phyloP scores from a whole-genome alignment of 2,329 filamentous ascomycete species.

The Alternaria longipes region DNA sequence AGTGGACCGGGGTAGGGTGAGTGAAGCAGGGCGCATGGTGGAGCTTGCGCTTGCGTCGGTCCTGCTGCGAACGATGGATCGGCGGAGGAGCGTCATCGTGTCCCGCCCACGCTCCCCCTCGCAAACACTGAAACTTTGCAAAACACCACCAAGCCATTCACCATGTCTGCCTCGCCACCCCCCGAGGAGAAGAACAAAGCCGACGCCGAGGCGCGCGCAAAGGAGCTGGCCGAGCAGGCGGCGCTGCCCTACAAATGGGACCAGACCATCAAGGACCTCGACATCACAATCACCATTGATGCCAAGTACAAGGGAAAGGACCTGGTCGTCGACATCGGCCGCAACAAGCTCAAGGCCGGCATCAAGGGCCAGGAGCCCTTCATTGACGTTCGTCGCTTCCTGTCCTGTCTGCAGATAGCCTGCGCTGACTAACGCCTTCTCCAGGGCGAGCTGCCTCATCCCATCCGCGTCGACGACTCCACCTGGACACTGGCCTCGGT shows the following conservation, averaged over 20 bases:
- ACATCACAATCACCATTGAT: slow-evolving; percentile 79
- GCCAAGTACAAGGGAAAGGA: slow-evolving; percentile 86
- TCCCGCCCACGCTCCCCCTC: slow-evolving; percentile 17
- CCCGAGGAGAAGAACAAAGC: slow-evolving; percentile 63
- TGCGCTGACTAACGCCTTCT: slow-evolving; percentile 10
- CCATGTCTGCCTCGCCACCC: slow-evolving; percentile 57
- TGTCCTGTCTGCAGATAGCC: neutral
- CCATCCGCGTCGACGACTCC: slow-evolving; percentile 83
- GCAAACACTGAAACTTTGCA: slow-evolving; percentile 20
- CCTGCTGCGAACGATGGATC: slow-evolving; percentile 28
- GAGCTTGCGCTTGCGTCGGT: slow-evolving; percentile 16
- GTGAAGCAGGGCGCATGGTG: slow-evolving; percentile 28
- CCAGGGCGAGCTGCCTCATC: slow-evolving; percentile 84
- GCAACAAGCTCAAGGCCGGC: slow-evolving; percentile 77
- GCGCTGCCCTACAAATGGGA: slow-evolving; percentile 96
- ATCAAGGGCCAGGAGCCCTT: slow-evolving; percentile 90
- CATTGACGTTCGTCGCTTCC: slow-evolving; percentile 69
- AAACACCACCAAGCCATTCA: slow-evolving; percentile 16
- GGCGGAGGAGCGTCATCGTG: slow-evolving; percentile 19
- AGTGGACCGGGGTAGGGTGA: slow-evolving; percentile 23
- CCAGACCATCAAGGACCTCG: slow-evolving; percentile 89
- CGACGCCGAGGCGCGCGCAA: slow-evolving; percentile 69
- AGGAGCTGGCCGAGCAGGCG: slow-evolving; percentile 87
- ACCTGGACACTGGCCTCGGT: slow-evolving; percentile 89
- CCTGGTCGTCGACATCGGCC: slow-evolving; percentile 82